A percentile compares a stretch with the other conserved stretches of the same genome.
Conservation (phyloP, 768 basidiomycete genomes). For the Podaxis sp. region DNA sequence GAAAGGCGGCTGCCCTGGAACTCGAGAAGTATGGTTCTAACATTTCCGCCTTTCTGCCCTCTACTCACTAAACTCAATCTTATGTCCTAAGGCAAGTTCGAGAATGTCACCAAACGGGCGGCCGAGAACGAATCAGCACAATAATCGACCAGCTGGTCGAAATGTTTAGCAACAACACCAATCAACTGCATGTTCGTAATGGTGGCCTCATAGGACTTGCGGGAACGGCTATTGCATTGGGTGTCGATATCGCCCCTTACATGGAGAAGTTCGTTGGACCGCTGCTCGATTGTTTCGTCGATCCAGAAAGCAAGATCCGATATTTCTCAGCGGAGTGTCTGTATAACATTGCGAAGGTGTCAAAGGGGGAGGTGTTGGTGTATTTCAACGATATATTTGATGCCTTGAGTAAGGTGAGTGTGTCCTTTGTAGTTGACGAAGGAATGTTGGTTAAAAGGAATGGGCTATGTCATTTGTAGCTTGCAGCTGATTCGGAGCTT, state of each 20-base stretch:
- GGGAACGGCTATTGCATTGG: conserved; percentile 94
- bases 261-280: conserved; percentile 91
- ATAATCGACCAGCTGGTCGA: conserved; percentile 95
- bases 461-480: conserved; percentile 54
- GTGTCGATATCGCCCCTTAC: conserved; percentile 89
- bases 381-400: conserved; percentile 99
- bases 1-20: conserved; percentile 92
- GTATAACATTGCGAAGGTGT: conserved; percentile 97
- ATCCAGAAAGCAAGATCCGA: conserved; percentile 90
- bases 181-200: conserved; percentile 86
- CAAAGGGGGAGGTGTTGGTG: conserved; percentile 92
- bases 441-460: conserved; percentile 92
- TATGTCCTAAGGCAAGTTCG: conserved; percentile 62
- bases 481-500: conserved; percentile 90
- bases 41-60: neutral
- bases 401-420: conserved; percentile 85
- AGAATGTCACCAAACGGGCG: conserved; percentile 79
- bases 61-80: neutral
- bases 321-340: conserved; percentile 98
- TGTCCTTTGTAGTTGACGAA: conserved; percentile 66
- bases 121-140: conserved; percentile 73
- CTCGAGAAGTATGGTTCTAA: conserved; percentile 76
- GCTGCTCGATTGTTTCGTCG: conserved; percentile 86
- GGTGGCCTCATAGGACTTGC: conserved; percentile 96
- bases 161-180: conserved; percentile 81